Conservation (phyloP, 768 basidiomycete species). For the Brasilioporus rufonigricans region DNA sequence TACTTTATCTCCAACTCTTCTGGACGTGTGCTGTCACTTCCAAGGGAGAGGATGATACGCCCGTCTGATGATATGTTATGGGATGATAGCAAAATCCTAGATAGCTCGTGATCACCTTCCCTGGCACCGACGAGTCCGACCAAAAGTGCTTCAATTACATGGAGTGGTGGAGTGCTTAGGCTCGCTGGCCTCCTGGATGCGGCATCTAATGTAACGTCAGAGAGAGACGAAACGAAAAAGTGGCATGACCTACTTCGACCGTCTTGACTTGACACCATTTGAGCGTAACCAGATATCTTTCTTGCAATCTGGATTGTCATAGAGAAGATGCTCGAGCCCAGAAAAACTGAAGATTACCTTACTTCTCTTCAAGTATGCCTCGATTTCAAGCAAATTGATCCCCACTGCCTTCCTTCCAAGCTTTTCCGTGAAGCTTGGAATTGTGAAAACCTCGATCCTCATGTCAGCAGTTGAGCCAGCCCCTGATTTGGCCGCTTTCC, state of each 20-base stretch:
- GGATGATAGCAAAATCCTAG: neutral
- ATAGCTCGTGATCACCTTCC: slow-evolving; percentile 47
- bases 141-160: slow-evolving; percentile 77
- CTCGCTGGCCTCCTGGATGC: slow-evolving; percentile 6
- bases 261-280: slow-evolving; percentile 51
- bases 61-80: slow-evolving; percentile 55
- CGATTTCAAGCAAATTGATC: slow-evolving; percentile 82
- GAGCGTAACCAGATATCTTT: slow-evolving; percentile 84
- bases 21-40: slow-evolving; percentile 36
- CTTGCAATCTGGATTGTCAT: slow-evolving; percentile 50
- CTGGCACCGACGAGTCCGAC: slow-evolving; percentile 72
- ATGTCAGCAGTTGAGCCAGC: slow-evolving; percentile 7
- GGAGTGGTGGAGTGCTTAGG: slow-evolving; percentile 69
- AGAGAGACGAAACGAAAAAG: neutral
- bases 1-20: slow-evolving; percentile 73
- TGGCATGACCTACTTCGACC: slow-evolving; percentile 21
- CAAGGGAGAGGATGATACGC: slow-evolving; percentile 60
- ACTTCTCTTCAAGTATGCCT: slow-evolving; percentile 75
- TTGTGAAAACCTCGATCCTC: slow-evolving; percentile 63
- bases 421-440: slow-evolving; percentile 58
- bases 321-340: neutral
- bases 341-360: slow-evolving; percentile 61
- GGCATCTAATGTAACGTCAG: slow-evolving; percentile 7
- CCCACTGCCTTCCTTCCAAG: slow-evolving; percentile 69
- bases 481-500: slow-evolving; percentile 36